A percentile compares a stretch with the other conserved stretches of the same genome.
Evolutionary conservation across 1,284 basidiomycete genomes (phyloP).

Genomic region (Austroboletus rostrupii): DNA sequence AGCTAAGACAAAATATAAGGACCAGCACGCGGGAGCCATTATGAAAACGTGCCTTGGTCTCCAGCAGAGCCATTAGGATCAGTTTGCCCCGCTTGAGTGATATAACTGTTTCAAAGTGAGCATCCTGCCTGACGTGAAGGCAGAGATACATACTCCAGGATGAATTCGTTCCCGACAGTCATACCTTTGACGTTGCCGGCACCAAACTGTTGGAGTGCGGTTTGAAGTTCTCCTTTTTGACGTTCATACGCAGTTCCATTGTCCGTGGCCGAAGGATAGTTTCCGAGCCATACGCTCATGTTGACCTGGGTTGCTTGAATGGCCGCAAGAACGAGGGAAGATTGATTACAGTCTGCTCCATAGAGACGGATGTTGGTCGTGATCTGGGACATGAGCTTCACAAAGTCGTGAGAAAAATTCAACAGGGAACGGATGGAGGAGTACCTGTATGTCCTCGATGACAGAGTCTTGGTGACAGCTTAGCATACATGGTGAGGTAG

Average conservation of each 20-base stretch:
- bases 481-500: neutral
- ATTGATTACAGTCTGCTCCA: constrained; percentile 57
- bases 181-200: constrained; percentile 73
- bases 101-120: constrained; percentile 41
- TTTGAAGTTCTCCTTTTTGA: constrained; percentile 66
- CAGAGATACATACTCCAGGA: constrained; percentile 60
- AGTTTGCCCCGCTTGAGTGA: constrained; percentile 39
- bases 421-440: neutral
- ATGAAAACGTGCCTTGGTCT: constrained; percentile 43
- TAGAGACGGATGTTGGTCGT: constrained; percentile 55
- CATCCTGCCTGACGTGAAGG: neutral
- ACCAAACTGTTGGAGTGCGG: constrained; percentile 77
- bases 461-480: constrained; percentile 32
- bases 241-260: constrained; percentile 65
- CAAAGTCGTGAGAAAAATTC: constrained; percentile 11
- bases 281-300: constrained; percentile 83
- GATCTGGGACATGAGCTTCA: constrained; percentile 56
- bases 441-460: constrained; percentile 50
- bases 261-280: constrained; percentile 64
- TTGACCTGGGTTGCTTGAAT: constrained; percentile 88
- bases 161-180: constrained; percentile 81
- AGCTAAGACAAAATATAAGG: constrained; percentile 16
- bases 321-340: constrained; percentile 64
- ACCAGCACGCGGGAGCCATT: neutral
- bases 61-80: constrained; percentile 54